Evolutionary conservation across 2,329 filamentous ascomycete genomes (phyloP).

Genomic region (Laburnicola sp.): DNA sequence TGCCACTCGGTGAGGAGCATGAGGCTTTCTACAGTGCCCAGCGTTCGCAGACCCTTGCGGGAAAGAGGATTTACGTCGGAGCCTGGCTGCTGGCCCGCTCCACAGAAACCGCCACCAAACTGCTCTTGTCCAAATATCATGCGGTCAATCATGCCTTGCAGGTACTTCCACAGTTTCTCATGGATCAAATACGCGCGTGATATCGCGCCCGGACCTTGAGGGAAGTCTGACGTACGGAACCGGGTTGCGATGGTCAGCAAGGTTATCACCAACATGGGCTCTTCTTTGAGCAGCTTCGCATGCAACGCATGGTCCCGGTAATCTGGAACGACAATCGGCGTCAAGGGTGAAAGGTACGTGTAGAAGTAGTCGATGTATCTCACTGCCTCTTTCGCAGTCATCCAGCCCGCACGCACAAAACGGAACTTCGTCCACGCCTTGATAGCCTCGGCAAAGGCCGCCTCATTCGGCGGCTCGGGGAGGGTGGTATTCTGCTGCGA

Average conservation of each 20-base stretch:
- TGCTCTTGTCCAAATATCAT: conserved; percentile 96
- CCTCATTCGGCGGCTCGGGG: conserved; percentile 40
- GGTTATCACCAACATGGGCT: conserved; percentile 90
- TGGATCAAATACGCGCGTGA: conserved; percentile 91
- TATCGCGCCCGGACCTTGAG: conserved; percentile 65
- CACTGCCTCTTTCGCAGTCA: conserved; percentile 90
- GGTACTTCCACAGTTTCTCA: conserved; percentile 91
- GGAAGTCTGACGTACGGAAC: conserved; percentile 77
- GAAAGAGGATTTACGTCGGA: conserved; percentile 65
- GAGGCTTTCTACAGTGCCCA: conserved; percentile 92
- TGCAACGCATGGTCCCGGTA: conserved; percentile 83
- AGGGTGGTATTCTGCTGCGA: conserved; percentile 23
- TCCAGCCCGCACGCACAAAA: conserved; percentile 96
- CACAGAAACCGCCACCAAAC: conserved; percentile 85
- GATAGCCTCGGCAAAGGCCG: conserved; percentile 64
- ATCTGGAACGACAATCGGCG: conserved; percentile 89
- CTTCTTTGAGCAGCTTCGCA: conserved; percentile 77
- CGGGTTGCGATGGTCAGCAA: conserved; percentile 88
- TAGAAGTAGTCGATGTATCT: conserved; percentile 97
- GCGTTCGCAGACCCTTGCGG: conserved; percentile 73
- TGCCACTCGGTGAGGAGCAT: conserved; percentile 98
- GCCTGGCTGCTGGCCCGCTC: conserved; percentile 67
- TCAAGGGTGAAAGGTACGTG: conserved; percentile 84
- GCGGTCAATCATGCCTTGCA: conserved; percentile 92
- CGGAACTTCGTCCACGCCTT: conserved; percentile 89